Evolutionary conservation across 1,139 yeast species (phyloP).

Genomic region (Yamadazyma trypodendri): DNA sequence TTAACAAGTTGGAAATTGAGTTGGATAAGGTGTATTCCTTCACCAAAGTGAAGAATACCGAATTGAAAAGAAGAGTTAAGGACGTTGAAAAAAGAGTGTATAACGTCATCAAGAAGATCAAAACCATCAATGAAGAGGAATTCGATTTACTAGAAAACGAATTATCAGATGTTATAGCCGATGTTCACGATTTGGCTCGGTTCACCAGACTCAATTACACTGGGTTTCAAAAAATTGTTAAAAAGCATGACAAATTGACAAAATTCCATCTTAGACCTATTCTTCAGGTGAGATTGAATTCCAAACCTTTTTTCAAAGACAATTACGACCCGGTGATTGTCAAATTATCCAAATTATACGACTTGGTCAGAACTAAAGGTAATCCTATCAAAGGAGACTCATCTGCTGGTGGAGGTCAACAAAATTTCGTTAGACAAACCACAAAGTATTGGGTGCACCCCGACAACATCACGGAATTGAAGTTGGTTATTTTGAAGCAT

Average conservation of each 20-base stretch:
- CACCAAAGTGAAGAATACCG: slow-evolving; percentile 83
- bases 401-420: slow-evolving; percentile 95
- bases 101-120: slow-evolving; percentile 48
- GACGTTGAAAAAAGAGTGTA: slow-evolving; percentile 71
- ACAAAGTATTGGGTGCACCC: slow-evolving; percentile 99
- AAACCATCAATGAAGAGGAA: slow-evolving; percentile 67
- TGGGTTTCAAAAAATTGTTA: slow-evolving; percentile 92
- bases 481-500: slow-evolving; percentile 87
- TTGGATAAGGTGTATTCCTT: slow-evolving; percentile 89
- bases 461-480: slow-evolving; percentile 96
- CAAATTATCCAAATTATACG: slow-evolving; percentile 83
- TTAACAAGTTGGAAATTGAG: slow-evolving; percentile 71
- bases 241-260: slow-evolving; percentile 93
- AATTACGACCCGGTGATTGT: slow-evolving; percentile 88
- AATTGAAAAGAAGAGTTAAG: slow-evolving; percentile 77
- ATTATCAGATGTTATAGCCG: slow-evolving; percentile 89
- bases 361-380: slow-evolving; percentile 91
- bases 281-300: slow-evolving; percentile 85
- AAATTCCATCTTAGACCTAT: slow-evolving; percentile 82
- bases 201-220: slow-evolving; percentile 90
- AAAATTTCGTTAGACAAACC: slow-evolving; percentile 96
- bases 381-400: slow-evolving; percentile 93
- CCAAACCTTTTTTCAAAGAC: slow-evolving; percentile 94
- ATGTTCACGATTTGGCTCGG: slow-evolving; percentile 94
- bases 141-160: slow-evolving; percentile 91